Base-by-base conservation (phyloP, 345 rosid genomes). In the Moricandia moricandioides region DNA sequence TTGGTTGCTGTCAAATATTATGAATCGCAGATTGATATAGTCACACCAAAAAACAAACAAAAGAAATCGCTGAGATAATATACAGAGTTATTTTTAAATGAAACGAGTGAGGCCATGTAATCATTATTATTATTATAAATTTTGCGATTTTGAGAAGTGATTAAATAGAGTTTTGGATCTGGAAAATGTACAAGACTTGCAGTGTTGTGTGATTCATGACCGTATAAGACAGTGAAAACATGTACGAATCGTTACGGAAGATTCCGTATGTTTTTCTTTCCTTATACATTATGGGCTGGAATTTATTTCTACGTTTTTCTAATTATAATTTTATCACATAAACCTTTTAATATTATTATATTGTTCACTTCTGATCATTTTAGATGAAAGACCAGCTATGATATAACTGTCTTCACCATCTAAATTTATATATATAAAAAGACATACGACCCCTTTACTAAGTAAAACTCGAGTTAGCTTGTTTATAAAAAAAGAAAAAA, bases 161-260 rank as follows among this genome's bases (percentile, higher is more conserved):
- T 47, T 43, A 14, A 14, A 75, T 60, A 18, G 9, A 26, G 26
- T 8, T 49, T 51, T 35, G 26, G 63, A 76, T 62, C 64, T 6
- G 35, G 45, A 54, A 26, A 62, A 54, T 11, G 18, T 69, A 49
- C 64, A 58, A 47, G 18, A 58, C 62, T 58, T 58, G 62, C 62
- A 62, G 57, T 61, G 27, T 54, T 76, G 74, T 76, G 74, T 69
- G 63, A 37, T 76, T 31, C 29, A 57, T 64, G 71, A 47, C 61
- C n/a, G 6, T 64, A 26, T 69, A 65, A 64, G 60, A 47, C 67
- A 70, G 34, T 71, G 61, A 65, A 69, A 69, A 71, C 72, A 58
- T 77, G 76, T 77, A 77, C 76, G 80, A 77, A 64, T 70, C 67
- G 66, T 33, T 70, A 77, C 76, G 72, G 72, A 77, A 77, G 62